Evolutionary conservation across 805 yeast species (phyloP), one percentile per base, ranked within the genome.

Genomic region (Debaryomyces castellii): DNA sequence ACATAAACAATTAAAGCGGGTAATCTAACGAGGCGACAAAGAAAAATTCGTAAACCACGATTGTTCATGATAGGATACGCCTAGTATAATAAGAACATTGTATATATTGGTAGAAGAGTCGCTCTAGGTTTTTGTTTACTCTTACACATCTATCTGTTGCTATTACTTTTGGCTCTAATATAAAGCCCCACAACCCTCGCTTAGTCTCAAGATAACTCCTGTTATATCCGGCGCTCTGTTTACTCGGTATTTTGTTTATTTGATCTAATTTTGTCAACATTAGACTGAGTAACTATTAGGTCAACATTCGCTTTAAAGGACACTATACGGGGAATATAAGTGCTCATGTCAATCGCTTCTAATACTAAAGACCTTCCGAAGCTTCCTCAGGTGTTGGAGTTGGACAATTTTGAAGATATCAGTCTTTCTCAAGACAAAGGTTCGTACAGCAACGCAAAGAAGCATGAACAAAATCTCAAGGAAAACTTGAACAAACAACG

Each of bases 371-470:
- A 33, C 6, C 37, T 45, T 12, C 47, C 51, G 9, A 27, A 32
- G 34, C 38, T 50, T 30, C 48, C 53, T 5, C 25, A 33, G 6
- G 43, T 43, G 2, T 27, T 43, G 25, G 49, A 45, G 24, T 44
- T 43, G n/a, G 41, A 43, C 17, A 40, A 49, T 36, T 37, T 39
- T 24, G 46, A 51, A 40, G 52, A 47, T 20, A 42, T 47, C 9
- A 30, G 38, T 24, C 14, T 40, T 4, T 14, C 34, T 16, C 34
- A 30, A 6, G 34, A 30, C 14, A 30, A 14, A 30, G 34, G 34
- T 18, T 17, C 34, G 8, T 30, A 7, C 34, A 30, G 20, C 7
- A 6, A 16, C 18, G 9, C 20, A 30, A 30, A 14, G 11, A 17
- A 4, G 8, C 34, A 14, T 6, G 34, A 38, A n/a, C 35, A 35